Percentiles rank a stretch among this genome's conserved stretches.
phyloP scores from a whole-genome alignment of 163 green algal species.

The Scenedesmus sp. region DNA sequence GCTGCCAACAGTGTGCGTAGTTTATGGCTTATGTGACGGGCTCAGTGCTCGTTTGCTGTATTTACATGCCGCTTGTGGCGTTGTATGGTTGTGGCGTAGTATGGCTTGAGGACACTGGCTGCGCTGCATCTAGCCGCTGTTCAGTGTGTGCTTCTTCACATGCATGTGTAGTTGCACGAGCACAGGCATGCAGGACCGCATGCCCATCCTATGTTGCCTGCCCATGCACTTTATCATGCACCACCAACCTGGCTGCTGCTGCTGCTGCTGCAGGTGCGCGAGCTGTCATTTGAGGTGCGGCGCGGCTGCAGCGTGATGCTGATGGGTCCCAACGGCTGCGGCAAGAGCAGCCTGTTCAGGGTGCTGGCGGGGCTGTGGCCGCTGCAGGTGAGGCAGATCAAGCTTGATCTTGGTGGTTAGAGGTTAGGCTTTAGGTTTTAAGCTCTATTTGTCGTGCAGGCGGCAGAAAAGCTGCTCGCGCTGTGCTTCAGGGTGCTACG shows the following conservation, averaged over 20 bases:
- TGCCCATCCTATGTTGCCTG: background rate
- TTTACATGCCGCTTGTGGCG: background rate
- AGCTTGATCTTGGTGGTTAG: background rate
- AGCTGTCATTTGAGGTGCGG: constrained; percentile 90
- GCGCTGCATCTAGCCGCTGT: background rate
- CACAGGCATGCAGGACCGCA: background rate
- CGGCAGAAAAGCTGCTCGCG: too few relatives aligned
- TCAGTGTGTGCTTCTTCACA: background rate
- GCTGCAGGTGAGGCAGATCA: constrained; percentile 71
- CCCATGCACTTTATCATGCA: background rate
- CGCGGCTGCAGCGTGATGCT: constrained; percentile 83
- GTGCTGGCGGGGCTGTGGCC: constrained; percentile 94
- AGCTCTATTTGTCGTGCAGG: too few relatives aligned
- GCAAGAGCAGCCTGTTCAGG: constrained; percentile 94
- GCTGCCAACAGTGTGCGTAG: too few relatives aligned
- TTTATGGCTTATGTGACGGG: too few relatives aligned
- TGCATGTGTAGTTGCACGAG: background rate
- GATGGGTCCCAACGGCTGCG: constrained; percentile 96
- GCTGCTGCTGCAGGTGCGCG: constrained; percentile 66
- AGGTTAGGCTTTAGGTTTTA: too few relatives aligned
- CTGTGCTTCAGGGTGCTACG: too few relatives aligned
- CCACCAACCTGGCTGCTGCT: background rate
- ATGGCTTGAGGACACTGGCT: too few relatives aligned
- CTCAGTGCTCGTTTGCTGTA: background rate
- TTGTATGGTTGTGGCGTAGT: too few relatives aligned